Evolutionary conservation across 495 filamentous ascomycete genomes (phyloP).

Genomic region (Mytilinidion resinicola): DNA sequence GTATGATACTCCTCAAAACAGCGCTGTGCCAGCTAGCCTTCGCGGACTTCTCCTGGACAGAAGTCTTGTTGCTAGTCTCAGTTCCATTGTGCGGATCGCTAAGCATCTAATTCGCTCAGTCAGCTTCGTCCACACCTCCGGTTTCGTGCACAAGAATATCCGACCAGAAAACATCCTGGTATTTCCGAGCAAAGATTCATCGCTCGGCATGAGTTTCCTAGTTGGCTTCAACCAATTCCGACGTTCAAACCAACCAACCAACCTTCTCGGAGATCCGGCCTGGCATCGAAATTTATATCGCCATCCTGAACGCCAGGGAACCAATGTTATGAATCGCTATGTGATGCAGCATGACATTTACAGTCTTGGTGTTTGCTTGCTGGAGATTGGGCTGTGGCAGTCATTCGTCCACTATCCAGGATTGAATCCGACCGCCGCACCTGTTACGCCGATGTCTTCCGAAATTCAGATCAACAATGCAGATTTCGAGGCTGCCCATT

Average conservation of each 20-base stretch:
- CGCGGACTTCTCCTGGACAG: conserved; percentile 2
- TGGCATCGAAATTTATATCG: conserved; percentile 51
- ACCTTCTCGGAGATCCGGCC: conserved; percentile 35
- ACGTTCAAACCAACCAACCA: conserved; percentile 35
- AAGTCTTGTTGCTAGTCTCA: conserved; percentile 16
- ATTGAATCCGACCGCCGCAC: neutral
- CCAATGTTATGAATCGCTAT: conserved; percentile 37
- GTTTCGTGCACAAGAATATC: conserved; percentile 55
- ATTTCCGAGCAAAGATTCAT: conserved; percentile 31
- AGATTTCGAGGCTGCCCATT: conserved; percentile 8
- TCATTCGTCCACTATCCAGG: conserved; percentile 39
- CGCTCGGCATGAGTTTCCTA: conserved; percentile 37
- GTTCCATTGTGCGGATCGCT: conserved; percentile 39
- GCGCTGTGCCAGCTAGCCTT: neutral
- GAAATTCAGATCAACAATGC: neutral
- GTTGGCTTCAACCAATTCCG: conserved; percentile 50
- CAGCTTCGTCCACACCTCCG: conserved; percentile 45
- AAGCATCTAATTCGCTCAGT: conserved; percentile 41
- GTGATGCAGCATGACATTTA: conserved; percentile 62
- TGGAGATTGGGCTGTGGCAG: conserved; percentile 57
- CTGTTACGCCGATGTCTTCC: neutral
- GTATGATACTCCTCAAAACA: neutral
- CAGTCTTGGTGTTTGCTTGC: conserved; percentile 54
- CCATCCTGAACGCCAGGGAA: conserved; percentile 49
- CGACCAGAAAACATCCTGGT: conserved; percentile 48